Evolutionary conservation across 805 yeast genomes (phyloP), one percentile per base, ranked within the genome.

Genomic region (Lipomyces yamanashiensis): DNA sequence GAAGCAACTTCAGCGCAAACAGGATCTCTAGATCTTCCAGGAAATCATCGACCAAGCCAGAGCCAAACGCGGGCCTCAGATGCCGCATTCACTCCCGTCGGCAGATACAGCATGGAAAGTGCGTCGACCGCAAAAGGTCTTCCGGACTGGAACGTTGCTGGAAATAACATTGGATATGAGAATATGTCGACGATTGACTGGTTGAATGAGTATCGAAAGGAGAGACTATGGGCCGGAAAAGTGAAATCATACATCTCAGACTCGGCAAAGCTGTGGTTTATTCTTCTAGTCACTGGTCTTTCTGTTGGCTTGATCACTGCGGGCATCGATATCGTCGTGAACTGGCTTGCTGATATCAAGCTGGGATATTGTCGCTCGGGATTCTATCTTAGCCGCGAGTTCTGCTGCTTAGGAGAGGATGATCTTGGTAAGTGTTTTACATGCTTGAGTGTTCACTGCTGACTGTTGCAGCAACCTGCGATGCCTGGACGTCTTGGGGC

Each of bases 291-390:
- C 1, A 88, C 90, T 66, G 97, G 98, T 0, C 70, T 88, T 0
- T 66, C 80, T 1, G 87, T 90, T 50, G 99, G 98, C 1, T 69
- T 85, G 1, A 84, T 90, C 44, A 97, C 97, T 0, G 93, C 92
- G 0, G 80, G 81, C 21, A 78, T 92, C 57, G 92, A 90, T 70
- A 82, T 92, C 9, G 81, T 88, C 9, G 88, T 97, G 0, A 91
- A 89, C 58, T 92, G 93, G 84, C 77, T 93, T 23, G 88, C 89
- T 2, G 85, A 87, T 68, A 74, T 92, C 59, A 84, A 90, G 65
- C 75, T 84, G 2, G 98, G 98, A 0, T 82, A 85, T 73, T 95
- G 98, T 76, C 72, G 41, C 10, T 75, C 80, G 23, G 83, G 84
- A 34, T 84, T 89, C 73, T 84, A 87, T 69, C 78, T 91, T 57